phyloP scores from a whole-genome alignment of 2,329 filamentous ascomycete genomes.

The Claviceps pazoutovae region DNA sequence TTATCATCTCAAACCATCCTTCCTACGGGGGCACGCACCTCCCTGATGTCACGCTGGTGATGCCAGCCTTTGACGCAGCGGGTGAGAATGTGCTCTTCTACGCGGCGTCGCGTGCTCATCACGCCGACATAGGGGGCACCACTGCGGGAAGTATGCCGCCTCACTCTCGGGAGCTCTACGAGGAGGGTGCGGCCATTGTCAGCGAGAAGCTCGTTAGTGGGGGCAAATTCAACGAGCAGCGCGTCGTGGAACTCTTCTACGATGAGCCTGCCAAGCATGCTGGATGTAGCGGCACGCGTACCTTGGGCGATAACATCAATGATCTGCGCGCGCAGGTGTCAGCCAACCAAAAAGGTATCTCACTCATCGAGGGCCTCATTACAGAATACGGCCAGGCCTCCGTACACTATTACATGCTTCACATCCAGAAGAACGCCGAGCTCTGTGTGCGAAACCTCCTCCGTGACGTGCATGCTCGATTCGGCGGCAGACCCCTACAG shows the following conservation, averaged over 20 bases:
- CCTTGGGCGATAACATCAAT: slow-evolving; percentile 67
- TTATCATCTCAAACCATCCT: slow-evolving; percentile 72
- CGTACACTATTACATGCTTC: slow-evolving; percentile 73
- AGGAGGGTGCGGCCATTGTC: slow-evolving; percentile 50
- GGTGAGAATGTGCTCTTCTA: slow-evolving; percentile 68
- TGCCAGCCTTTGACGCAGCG: slow-evolving; percentile 53
- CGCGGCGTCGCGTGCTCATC: slow-evolving; percentile 65
- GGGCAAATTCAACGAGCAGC: slow-evolving; percentile 64
- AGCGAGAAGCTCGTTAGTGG: slow-evolving; percentile 60
- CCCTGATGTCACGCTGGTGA: slow-evolving; percentile 69
- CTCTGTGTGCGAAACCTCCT: slow-evolving; percentile 58
- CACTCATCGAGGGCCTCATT: slow-evolving; percentile 62
- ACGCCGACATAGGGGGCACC: slow-evolving; percentile 76
- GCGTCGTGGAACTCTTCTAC: slow-evolving; percentile 58
- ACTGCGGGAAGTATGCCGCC: slow-evolving; percentile 72
- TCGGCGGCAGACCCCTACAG: slow-evolving; percentile 55
- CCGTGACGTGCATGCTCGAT: slow-evolving; percentile 54
- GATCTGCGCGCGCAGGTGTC: slow-evolving; percentile 75
- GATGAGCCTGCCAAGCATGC: slow-evolving; percentile 60
- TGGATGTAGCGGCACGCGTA: slow-evolving; percentile 66
- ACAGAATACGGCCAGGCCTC: slow-evolving; percentile 64
- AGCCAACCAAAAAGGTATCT: slow-evolving; percentile 74
- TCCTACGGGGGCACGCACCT: slow-evolving; percentile 74
- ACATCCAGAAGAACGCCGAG: slow-evolving; percentile 70
- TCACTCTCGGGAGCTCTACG: slow-evolving; percentile 48